Conservation (phyloP, 1,284 basidiomycete species). For the Takashimella tepidaria region DNA sequence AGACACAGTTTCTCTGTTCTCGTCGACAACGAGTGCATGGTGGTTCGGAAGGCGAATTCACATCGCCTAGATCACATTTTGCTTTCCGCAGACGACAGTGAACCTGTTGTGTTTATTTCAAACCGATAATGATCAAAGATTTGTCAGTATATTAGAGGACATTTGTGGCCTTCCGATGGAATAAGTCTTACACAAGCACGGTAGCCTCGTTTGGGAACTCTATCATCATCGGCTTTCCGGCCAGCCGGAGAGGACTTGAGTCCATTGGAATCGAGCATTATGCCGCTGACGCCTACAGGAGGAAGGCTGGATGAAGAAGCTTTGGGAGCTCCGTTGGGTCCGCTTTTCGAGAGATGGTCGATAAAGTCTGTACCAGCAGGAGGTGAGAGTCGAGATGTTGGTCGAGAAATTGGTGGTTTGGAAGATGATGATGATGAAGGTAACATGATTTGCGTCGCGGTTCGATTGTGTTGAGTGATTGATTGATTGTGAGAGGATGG, state of each 20-base stretch:
- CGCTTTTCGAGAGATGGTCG: not conserved
- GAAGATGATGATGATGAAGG: no score
- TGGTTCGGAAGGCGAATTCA: constrained; percentile 48
- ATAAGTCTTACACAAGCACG: constrained; percentile 36
- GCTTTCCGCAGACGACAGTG: constrained; percentile 49
- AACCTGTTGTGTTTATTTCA: constrained; percentile 20
- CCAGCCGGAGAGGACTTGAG: not conserved
- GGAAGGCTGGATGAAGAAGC: not conserved
- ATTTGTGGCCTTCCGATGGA: not conserved
- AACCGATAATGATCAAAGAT: not conserved
- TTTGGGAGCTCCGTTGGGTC: not conserved
- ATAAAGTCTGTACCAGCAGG: not conserved
- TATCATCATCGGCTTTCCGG: constrained; percentile 18
- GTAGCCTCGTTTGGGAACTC: constrained; percentile 38
- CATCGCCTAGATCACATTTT: constrained; percentile 50
- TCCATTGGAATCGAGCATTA: not conserved
- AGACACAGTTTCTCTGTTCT: constrained; percentile 49
- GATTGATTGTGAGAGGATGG: no score
- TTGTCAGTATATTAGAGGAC: not conserved
- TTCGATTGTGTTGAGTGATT: no score
- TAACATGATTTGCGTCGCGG: no score
- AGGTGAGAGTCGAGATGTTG: not conserved
- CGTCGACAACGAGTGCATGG: constrained; percentile 49
- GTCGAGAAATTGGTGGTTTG: not conserved
- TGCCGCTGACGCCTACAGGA: no score